phyloP scores from a whole-genome alignment of 208 protist species.

The Phytomonas sp. region DNA sequence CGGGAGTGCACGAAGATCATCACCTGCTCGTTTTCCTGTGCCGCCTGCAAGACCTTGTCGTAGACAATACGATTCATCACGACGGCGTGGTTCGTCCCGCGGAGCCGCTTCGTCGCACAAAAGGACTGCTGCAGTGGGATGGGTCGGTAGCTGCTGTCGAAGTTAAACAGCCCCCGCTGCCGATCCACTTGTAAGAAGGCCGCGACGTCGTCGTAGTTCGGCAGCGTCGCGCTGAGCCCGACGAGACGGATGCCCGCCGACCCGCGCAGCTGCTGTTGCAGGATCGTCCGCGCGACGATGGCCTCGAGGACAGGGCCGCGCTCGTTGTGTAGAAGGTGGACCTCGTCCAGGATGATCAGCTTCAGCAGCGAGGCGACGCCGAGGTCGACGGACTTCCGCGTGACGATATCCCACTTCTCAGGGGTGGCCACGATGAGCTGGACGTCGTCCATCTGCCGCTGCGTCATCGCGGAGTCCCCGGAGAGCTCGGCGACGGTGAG shows the following conservation, averaged over 20 bases:
- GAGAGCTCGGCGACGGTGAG: slow-evolving; percentile 96
- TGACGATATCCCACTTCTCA: slow-evolving; percentile 99
- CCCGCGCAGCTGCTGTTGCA: slow-evolving; percentile 66
- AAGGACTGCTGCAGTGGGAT: slow-evolving; percentile 98
- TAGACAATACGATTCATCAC: slow-evolving; percentile 98
- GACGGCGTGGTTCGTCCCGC: slow-evolving; percentile 89
- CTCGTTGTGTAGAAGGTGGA: slow-evolving; percentile 99
- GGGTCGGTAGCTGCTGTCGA: slow-evolving; percentile 93
- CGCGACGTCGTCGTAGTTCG: slow-evolving; percentile 99
- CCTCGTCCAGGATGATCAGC: slow-evolving; percentile 96
- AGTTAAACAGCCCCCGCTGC: slow-evolving; percentile 92
- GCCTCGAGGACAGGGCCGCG: slow-evolving; percentile 98
- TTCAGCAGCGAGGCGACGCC: slow-evolving; percentile 73
- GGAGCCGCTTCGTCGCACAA: slow-evolving; percentile 95
- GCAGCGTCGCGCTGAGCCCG: slow-evolving; percentile 99
- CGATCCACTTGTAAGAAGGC: slow-evolving; percentile 96
- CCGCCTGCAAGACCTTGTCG: slow-evolving; percentile 93
- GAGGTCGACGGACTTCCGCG: slow-evolving; percentile 95
- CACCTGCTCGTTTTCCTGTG: slow-evolving; percentile 91
- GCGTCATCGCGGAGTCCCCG: slow-evolving; percentile 95
- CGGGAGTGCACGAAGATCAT: slow-evolving; percentile 99
- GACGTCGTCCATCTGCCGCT: slow-evolving; percentile 94
- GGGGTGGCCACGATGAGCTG: slow-evolving; percentile 99
- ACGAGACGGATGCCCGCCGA: slow-evolving; percentile 92
- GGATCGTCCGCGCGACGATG: slow-evolving; percentile 95